Evolutionary conservation across 257 asterid genomes (phyloP).

Genomic region (Nicotiana attenuata): DNA sequence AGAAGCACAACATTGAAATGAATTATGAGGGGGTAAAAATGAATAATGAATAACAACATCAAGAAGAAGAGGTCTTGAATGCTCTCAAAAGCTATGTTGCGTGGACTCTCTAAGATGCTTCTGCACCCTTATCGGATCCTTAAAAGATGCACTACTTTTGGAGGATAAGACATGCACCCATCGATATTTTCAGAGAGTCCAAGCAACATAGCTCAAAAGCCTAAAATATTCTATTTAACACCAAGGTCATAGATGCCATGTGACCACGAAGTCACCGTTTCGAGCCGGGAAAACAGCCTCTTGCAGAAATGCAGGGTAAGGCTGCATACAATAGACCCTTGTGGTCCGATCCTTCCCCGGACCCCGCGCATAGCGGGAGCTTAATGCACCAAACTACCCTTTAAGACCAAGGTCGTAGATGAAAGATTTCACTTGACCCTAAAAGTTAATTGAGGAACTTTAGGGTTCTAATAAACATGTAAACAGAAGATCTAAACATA

Average conservation of each 20-base stretch:
- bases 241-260: not conserved
- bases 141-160: too few relatives aligned
- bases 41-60: not conserved
- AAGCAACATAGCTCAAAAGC: not conserved
- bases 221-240: not conserved
- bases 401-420: not conserved
- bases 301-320: too few relatives aligned
- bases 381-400: too few relatives aligned
- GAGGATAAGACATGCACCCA: too few relatives aligned
- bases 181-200: too few relatives aligned
- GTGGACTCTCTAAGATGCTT: too few relatives aligned
- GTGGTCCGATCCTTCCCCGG: too few relatives aligned
- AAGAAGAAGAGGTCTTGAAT: not conserved
- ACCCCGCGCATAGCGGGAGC: too few relatives aligned
- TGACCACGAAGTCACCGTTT: too few relatives aligned
- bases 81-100: not conserved
- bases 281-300: too few relatives aligned
- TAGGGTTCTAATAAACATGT: not conserved
- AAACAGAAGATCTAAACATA: not conserved
- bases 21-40: not conserved
- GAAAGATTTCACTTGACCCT: not conserved
- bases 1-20: not conserved
- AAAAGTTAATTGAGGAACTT: not conserved
- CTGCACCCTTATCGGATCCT: too few relatives aligned
- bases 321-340: too few relatives aligned